Evolutionary conservation across 2,329 filamentous ascomycete species (phyloP), one percentile per base, ranked within the genome.

Genomic region (Chaetomiaceae sp.): DNA sequence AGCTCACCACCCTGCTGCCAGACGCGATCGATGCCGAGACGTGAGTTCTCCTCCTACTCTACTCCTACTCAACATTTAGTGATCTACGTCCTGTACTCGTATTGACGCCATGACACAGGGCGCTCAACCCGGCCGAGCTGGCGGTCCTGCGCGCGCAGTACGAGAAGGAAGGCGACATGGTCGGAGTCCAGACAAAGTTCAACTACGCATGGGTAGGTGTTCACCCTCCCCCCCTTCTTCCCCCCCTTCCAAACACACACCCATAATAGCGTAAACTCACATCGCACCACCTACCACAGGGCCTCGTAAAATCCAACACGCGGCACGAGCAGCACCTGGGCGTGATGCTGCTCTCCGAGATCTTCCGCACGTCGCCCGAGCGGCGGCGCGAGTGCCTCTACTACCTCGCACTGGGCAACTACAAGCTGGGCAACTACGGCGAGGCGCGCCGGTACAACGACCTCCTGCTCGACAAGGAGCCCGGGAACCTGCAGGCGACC

Each of bases 11-110:
- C 30, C 5, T 54, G 46, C 27, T 54, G 44, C 54, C 72, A 97
- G 93, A 97, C 77, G 93, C 93, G 65, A 90, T 95, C 61, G 93
- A 99, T 73, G 93, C 93, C 63, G 93, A 99, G 76, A 96, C 87
- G 88, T 92, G 65, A 64, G 77, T 70, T 31, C 13, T 16, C 8
- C 16, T n/a, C n/a, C n/a, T n/a, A n/a, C n/a, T n/a, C n/a, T n/a
- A n/a, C n/a, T n/a, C n/a, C n/a, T n/a, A n/a, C n/a, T n/a, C n/a
- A n/a, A n/a, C n/a, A n/a, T n/a, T n/a, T n/a, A n/a, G n/a, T n/a
- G n/a, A n/a, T n/a, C n/a, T n/a, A 10, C 44, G 1, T 14, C n/a
- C 16, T 21, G 14, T 14, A 21, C 7, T 5, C 9, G 5, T 48
- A 34, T 21, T 56, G 41, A 53, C 37, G 3, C 9, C 23, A 0